A percentile compares a stretch with the other conserved stretches of the same genome.
These are phyloP conservation scores for Leishmania martiniquensis DNA, from an alignment of 208 protist genomes.

Conservation along the genomic window DNA sequence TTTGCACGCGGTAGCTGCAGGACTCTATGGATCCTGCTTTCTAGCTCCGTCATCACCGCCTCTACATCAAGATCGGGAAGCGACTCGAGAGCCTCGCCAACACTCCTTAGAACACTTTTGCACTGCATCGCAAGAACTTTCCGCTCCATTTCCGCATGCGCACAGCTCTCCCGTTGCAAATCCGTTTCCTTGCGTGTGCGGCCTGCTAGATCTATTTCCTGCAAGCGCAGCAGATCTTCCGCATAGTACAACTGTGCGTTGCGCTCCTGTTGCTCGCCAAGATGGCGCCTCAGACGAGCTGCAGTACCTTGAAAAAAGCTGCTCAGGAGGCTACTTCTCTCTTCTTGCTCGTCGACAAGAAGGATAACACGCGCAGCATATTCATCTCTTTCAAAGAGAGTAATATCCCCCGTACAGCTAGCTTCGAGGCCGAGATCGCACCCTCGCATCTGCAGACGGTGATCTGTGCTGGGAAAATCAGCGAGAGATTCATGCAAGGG, in stretches of 20 bases:
- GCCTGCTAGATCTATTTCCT: conserved; percentile 19
- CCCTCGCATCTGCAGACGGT: not conserved
- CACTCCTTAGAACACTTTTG: conserved; percentile 5
- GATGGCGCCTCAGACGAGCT: not conserved
- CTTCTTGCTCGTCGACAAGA: conserved; percentile 2
- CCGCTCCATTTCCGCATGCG: conserved; percentile 7
- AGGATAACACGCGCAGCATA: conserved; percentile 1
- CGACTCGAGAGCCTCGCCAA: conserved; percentile 15
- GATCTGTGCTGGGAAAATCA: not conserved
- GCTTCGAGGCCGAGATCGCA: not conserved
- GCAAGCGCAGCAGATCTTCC: conserved; percentile 22
- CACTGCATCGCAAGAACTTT: conserved; percentile 15
- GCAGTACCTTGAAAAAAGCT: conserved; percentile 1
- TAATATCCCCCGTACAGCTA: not conserved
- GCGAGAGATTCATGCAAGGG: not conserved
- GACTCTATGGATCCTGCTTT: conserved; percentile 14
- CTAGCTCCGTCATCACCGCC: conserved; percentile 1
- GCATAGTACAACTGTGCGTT: not conserved
- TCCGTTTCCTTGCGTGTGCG: conserved; percentile 22
- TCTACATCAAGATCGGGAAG: conserved; percentile 1
- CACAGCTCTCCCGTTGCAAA: conserved; percentile 8
- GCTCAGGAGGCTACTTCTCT: conserved; percentile 1
- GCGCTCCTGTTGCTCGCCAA: not conserved
- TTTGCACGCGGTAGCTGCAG: not conserved
- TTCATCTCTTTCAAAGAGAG: conserved; percentile 16